Evolutionary conservation across 1,139 yeast species (phyloP), one percentile per base, ranked within the genome.

Genomic region (Geotrichum phurueaensis): DNA sequence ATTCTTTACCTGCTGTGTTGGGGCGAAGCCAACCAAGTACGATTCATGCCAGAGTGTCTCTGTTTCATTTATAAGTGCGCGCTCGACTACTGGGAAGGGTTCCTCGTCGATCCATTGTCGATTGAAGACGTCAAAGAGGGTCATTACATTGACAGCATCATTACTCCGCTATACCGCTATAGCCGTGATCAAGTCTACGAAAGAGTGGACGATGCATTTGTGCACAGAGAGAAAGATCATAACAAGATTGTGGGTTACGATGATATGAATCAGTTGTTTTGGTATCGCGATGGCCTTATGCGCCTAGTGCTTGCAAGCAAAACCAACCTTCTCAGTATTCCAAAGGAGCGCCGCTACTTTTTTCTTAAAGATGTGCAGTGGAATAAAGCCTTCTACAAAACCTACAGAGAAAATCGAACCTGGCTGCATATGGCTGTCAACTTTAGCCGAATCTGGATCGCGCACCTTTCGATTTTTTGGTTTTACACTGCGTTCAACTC

Each of bases 11-110:
- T 90, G 23, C 74, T 89, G 63, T 83, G 89, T 66, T 90, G 97
- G 97, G 96, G 96, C 0, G 97, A 90, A 71, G 91, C 96, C 0
- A 89, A 87, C 68, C 92, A 88, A 67, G 72, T 88, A 1, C 76
- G 96, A 60, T 89, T 87, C 68, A 83, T 89, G 81, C 96, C 97
- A 0, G 97, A 90, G 69, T 88, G 95, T 68, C 71, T 90, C 22
- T 88, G 94, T 62, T 90, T 89, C 67, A 81, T 90, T 22, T 88
- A 82, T 73, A 87, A 89, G 67, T 86, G 95, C 66, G 87, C 94
- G 51, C 79, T 82, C 60, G 96, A 89, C 68, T 81, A 81, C 66
- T 87, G 84, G 70, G 57, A 54, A 54, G 47, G 47, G 9, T 39
- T 15, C n/a, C 20, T 39, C 22, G 20, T 5, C 15, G 15, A 20